phyloP scores from a whole-genome alignment of 1,284 basidiomycete species.

The Inonotus hispidus region DNA sequence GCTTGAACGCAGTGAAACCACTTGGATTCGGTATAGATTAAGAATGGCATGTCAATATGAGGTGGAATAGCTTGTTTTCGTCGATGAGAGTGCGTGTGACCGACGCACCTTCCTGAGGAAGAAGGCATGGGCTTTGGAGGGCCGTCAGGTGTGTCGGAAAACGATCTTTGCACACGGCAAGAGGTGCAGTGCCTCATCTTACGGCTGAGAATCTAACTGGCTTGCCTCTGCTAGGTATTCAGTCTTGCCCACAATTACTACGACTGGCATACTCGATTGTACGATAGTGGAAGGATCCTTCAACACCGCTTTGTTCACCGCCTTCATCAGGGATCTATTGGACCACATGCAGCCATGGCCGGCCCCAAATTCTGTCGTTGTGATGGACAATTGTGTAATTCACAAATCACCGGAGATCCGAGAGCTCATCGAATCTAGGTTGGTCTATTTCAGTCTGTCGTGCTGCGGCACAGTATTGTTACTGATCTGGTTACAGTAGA shows the following conservation, averaged over 20 bases:
- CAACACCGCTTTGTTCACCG: slow-evolving; percentile 21
- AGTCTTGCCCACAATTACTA: slow-evolving; percentile 24
- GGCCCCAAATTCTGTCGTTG: slow-evolving; percentile 26
- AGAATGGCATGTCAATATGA: slow-evolving; percentile 24
- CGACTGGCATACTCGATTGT: slow-evolving; percentile 25
- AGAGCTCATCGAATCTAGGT: slow-evolving; percentile 22
- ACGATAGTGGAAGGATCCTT: slow-evolving; percentile 26
- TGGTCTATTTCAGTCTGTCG: neutral
- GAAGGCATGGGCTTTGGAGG: slow-evolving; percentile 28
- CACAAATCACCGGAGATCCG: slow-evolving; percentile 25
- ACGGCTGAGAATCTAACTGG: slow-evolving; percentile 10
- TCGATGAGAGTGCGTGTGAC: no score
- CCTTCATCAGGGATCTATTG: slow-evolving; percentile 29
- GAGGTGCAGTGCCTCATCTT: slow-evolving; percentile 22
- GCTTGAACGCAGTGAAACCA: slow-evolving; percentile 24
- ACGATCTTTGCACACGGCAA: slow-evolving; percentile 31
- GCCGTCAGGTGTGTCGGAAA: slow-evolving; percentile 24
- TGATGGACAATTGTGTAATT: slow-evolving; percentile 33
- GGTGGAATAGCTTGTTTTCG: no score
- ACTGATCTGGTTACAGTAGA: no score
- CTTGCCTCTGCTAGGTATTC: slow-evolving; percentile 19
- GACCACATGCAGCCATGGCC: slow-evolving; percentile 29
- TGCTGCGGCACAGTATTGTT: neutral
- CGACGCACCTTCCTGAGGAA: slow-evolving; percentile 21
- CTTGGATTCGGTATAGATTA: slow-evolving; percentile 20